Evolutionary conservation across 2,329 filamentous ascomycete species (phyloP).

Genomic region (Trichoderma hamatum): DNA sequence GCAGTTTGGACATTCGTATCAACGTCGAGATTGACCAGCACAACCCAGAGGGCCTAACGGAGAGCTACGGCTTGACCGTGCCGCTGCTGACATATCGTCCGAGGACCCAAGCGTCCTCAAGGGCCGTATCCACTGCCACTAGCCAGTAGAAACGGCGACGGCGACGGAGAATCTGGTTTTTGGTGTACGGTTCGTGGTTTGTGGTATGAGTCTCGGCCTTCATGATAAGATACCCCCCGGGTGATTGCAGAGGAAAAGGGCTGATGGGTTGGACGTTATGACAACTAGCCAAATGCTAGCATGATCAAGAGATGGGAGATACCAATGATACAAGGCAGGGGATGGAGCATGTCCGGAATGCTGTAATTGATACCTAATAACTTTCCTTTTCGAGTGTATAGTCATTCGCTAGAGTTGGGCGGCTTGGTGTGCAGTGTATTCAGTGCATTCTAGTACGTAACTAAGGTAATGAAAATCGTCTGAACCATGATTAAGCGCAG

Average conservation of each 20-base stretch:
- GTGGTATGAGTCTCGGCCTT: background rate
- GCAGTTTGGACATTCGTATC: conserved; percentile 77
- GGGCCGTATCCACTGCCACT: conserved; percentile 27
- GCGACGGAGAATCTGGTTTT: background rate
- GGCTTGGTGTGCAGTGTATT: background rate
- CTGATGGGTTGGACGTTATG: background rate
- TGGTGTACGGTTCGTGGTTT: background rate
- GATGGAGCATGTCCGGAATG: background rate
- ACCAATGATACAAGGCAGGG: background rate
- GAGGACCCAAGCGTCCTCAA: conserved; percentile 32
- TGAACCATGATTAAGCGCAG: background rate
- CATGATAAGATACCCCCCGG: conserved; percentile 1
- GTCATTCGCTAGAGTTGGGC: background rate
- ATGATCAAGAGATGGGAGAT: conserved; percentile 12
- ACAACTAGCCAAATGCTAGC: background rate
- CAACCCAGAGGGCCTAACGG: conserved; percentile 77
- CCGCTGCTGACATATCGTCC: conserved; percentile 61
- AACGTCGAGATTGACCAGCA: conserved; percentile 87
- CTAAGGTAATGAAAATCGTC: background rate
- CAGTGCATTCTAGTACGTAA: background rate
- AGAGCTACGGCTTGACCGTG: conserved; percentile 83
- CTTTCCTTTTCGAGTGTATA: conserved; percentile 1
- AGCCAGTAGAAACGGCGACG: conserved; percentile 10
- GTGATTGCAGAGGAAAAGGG: background rate
- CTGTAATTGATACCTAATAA: conserved; percentile 15